Evolutionary conservation across 495 filamentous ascomycete genomes (phyloP), one percentile per base, ranked within the genome.

Genomic region (Aspergillus biplanus): DNA sequence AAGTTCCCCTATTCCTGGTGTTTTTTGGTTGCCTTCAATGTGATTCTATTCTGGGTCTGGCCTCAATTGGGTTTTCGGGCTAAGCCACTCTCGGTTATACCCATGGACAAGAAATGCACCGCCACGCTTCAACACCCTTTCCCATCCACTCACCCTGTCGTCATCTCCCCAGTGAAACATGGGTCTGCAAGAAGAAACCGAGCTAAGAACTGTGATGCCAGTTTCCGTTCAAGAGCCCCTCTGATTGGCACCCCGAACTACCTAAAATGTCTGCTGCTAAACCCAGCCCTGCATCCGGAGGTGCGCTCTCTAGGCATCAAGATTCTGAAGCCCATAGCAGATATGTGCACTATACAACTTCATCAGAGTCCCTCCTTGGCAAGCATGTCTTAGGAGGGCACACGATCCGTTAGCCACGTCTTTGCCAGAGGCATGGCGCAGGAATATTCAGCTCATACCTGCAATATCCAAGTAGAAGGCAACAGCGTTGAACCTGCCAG

Each of bases 401-500:
- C 48, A 56, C 49, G 39, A 56, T 4, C 35, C 33, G 34, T 66
- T 59, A 66, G 59, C 46, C 48, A 46, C 55, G 57, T 50, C 55
- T 31, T 21, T 50, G 52, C 31, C 42, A n/a, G 8, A 15, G 33
- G 11, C 34, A 48, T 9, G 0, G 59, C 54, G 56, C 56, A 53
- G 21, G 52, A 48, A 33, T 27, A 49, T 13, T 58, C 46, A 4
- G 37, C 49, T 67, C 83, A 68, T 79, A 89, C 88, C 88, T 58
- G 89, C 88, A 73, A 97, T 95, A 67, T 90, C 90, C 33, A 97
- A 85, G 70, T 98, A 98, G 69, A 98, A 97, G 0, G 94, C 93
- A 66, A 97, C 89, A 5, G 93, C 94, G 69, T 98, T 98, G 78
- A 98, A 97, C 34, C 91, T 96, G 64, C n/a, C 4, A 57, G 9